Evolutionary conservation across 75 land plant genomes (phyloP).

Genomic region (Selaginella tamariscina): DNA sequence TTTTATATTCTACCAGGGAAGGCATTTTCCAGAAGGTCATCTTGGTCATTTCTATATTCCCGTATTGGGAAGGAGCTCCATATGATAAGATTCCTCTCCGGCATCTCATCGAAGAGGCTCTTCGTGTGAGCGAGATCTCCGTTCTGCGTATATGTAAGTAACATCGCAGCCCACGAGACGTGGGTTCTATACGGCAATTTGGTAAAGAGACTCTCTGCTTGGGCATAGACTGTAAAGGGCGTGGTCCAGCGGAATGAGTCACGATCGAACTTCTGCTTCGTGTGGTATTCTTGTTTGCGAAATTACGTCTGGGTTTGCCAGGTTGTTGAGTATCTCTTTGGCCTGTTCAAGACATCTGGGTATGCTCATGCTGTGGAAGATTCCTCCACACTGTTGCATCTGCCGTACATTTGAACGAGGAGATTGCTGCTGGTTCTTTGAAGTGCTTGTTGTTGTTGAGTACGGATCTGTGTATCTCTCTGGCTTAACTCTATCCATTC

Average conservation of each 20-base stretch:
- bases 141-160: background rate
- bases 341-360: background rate
- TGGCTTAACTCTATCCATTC: background rate
- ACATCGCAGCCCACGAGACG: background rate
- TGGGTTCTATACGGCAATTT: background rate
- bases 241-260: background rate
- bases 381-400: slow-evolving; percentile 1
- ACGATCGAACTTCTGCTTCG: background rate
- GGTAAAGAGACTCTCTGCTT: background rate
- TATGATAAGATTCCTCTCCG: background rate
- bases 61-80: background rate
- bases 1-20: too few species aligned
- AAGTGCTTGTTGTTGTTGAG: background rate
- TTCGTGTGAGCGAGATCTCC: background rate
- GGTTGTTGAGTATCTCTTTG: background rate
- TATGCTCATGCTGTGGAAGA: background rate
- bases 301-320: background rate
- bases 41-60: background rate
- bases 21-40: background rate
- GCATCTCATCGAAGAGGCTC: background rate
- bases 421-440: background rate
- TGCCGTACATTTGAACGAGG: slow-evolving; percentile 7
- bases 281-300: background rate
- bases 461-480: background rate
- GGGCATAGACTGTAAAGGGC: background rate